phyloP scores from a whole-genome alignment of 768 basidiomycete genomes.

The Tricholoma sp. region DNA sequence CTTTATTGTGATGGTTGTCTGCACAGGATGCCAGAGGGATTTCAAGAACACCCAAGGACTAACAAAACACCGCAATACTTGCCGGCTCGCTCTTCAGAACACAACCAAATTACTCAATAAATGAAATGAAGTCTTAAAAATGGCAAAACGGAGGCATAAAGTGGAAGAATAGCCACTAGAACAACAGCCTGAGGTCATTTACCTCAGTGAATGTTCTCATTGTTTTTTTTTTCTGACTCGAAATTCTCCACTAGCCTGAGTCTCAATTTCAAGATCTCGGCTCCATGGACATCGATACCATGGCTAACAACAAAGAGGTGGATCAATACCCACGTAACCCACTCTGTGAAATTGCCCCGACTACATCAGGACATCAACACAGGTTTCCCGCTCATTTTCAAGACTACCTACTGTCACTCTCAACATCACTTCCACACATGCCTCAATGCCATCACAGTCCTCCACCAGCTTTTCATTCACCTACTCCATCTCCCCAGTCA shows the following conservation, averaged over 20 bases:
- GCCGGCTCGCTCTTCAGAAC: background rate
- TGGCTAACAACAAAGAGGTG: background rate
- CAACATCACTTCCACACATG: background rate
- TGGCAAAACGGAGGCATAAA: too few species aligned
- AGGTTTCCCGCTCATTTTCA: background rate
- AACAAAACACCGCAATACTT: background rate
- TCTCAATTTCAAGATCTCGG: background rate
- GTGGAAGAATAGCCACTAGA: too few species aligned
- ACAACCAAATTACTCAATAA: background rate
- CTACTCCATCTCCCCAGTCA: background rate
- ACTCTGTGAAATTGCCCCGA: background rate
- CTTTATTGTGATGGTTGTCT: background rate
- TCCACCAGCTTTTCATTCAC: background rate
- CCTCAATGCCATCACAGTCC: background rate
- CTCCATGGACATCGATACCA: background rate
- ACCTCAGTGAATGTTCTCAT: too few species aligned
- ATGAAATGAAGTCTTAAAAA: background rate
- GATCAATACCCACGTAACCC: too few species aligned
- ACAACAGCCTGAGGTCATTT: too few species aligned
- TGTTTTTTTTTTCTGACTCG: too few species aligned
- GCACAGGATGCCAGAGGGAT: background rate
- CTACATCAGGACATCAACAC: background rate
- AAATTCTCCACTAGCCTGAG: background rate
- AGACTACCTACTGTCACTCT: background rate
- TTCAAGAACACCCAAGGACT: background rate